phyloP scores from a whole-genome alignment of 1,284 basidiomycete genomes.

The Microbotryomycetes sp. region DNA sequence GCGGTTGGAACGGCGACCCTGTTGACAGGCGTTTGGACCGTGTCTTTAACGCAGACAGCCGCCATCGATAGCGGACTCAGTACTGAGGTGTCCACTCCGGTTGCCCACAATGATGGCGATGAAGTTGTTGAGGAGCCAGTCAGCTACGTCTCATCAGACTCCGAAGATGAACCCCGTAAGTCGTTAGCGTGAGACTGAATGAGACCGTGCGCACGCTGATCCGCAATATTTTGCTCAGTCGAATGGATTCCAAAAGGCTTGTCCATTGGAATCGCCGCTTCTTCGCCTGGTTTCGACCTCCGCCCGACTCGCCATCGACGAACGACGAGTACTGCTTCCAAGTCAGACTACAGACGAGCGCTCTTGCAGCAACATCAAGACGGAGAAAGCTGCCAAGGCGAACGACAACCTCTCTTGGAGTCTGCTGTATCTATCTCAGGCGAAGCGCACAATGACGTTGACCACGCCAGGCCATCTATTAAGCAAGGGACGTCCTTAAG shows the following conservation, averaged over 20 bases:
- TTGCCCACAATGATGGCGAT: neutral
- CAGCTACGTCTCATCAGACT: neutral
- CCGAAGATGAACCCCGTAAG: constrained; percentile 1
- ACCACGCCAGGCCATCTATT: neutral
- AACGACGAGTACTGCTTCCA: neutral
- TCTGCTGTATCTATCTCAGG: neutral
- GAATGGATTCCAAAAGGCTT: constrained; percentile 34
- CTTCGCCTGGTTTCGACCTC: constrained; percentile 37
- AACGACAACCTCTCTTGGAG: no score
- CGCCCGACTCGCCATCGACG: constrained; percentile 18
- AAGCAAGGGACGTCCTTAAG: neutral
- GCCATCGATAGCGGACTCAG: neutral
- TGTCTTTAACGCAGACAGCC: constrained; percentile 45
- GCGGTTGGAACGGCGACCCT: constrained; percentile 70
- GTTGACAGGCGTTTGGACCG: constrained; percentile 82
- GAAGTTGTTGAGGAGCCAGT: constrained; percentile 7
- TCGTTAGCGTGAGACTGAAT: constrained; percentile 8
- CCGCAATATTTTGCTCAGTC: constrained; percentile 18
- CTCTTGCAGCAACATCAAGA: no score
- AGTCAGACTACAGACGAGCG: no score
- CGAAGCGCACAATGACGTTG: neutral
- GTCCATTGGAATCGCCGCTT: constrained; percentile 34
- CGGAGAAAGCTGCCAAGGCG: no score
- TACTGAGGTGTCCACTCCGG: neutral
- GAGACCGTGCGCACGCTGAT: neutral